Evolutionary conservation across 2,329 filamentous ascomycete genomes (phyloP).

Genomic region (Ophiostoma himal-ulmi): DNA sequence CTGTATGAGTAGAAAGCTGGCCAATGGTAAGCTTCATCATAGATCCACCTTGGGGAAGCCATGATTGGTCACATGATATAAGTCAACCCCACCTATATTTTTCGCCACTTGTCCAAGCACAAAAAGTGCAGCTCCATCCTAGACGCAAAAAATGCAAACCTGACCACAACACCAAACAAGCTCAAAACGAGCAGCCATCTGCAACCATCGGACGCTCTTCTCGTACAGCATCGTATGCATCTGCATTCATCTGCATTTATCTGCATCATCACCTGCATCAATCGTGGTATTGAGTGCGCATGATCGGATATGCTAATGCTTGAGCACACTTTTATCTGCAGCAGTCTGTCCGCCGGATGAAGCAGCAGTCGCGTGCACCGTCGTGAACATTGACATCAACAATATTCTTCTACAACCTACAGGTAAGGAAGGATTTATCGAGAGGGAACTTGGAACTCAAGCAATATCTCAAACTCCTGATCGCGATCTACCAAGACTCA

Average conservation of each 20-base stretch:
- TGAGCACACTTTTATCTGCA: conserved; percentile 10
- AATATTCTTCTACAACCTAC: background rate
- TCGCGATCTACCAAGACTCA: background rate
- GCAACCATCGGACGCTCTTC: background rate
- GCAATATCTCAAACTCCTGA: background rate
- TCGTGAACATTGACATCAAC: background rate
- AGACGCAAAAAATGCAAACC: conserved; percentile 5
- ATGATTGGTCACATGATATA: background rate
- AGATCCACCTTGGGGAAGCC: background rate
- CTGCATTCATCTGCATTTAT: background rate
- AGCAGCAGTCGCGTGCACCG: conserved; percentile 12
- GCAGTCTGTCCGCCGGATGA: conserved; percentile 18
- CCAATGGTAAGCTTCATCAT: background rate
- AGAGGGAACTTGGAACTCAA: background rate
- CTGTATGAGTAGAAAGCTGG: too few relatives aligned
- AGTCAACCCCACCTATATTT: background rate
- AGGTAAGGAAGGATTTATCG: conserved; percentile 17
- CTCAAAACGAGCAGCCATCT: background rate
- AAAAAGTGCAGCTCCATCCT: conserved; percentile 14
- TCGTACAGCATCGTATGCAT: background rate
- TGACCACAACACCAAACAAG: background rate
- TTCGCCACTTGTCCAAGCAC: background rate
- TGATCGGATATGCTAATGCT: conserved; percentile 20
- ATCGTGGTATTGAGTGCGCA: conserved; percentile 6
- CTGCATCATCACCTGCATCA: background rate